These are phyloP conservation scores for Streptanthus diversifolius DNA, from an alignment of 345 rosid genomes.

Conservation along the genomic window DNA sequence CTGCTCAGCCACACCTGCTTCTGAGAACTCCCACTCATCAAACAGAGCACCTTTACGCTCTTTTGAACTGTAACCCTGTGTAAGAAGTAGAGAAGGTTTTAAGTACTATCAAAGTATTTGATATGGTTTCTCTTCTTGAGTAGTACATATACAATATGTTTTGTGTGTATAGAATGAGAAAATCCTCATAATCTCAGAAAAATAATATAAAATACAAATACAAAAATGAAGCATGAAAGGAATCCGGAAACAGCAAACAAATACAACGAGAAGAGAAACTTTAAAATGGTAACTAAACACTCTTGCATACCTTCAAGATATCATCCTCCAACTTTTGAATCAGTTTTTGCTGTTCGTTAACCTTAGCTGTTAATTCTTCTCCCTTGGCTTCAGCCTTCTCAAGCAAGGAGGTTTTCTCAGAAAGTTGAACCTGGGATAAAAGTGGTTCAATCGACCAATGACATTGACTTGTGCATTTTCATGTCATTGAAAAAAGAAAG, in stretches of 20 bases:
- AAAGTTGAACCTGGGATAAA: constrained; percentile 65
- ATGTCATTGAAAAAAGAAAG: constrained; percentile 1
- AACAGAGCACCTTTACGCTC: constrained; percentile 68
- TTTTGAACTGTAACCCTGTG: constrained; percentile 84
- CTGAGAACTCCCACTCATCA: constrained; percentile 94
- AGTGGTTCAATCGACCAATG: constrained; percentile 10
- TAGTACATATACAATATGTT: not conserved
- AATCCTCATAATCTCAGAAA: not conserved
- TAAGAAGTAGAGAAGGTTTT: not conserved
- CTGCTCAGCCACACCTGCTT: constrained; percentile 55
- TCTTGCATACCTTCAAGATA: constrained; percentile 68
- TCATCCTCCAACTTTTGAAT: constrained; percentile 98
- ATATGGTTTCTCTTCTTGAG: not conserved
- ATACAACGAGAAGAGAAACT: not conserved
- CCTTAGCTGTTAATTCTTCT: constrained; percentile 62
- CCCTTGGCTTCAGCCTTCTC: constrained; percentile 76
- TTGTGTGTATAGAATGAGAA: not conserved
- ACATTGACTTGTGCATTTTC: not conserved
- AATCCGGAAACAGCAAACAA: not conserved
- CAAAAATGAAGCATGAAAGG: not conserved
- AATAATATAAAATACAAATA: not conserved
- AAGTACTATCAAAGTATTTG: not conserved
- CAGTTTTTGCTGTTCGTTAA: constrained; percentile 74
- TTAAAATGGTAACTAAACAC: constrained; percentile 9
- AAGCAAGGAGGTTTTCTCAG: constrained; percentile 67